These are phyloP conservation scores for Ascosphaera acerosa DNA, from an alignment of 2,329 filamentous ascomycete genomes.

Conservation along the genomic window DNA sequence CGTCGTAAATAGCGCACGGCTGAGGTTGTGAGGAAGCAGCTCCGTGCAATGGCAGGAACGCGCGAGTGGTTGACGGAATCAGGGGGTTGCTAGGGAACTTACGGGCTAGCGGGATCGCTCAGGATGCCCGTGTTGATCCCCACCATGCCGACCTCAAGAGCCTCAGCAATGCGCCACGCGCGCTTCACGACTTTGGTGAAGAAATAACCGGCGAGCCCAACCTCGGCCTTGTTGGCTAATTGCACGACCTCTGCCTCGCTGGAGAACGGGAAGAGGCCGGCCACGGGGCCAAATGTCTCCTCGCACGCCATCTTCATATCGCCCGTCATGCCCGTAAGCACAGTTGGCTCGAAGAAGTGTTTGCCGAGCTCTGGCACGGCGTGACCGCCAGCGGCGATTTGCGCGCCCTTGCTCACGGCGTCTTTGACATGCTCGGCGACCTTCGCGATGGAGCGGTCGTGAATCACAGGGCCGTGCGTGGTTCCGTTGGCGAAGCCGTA, in stretches of 20 bases:
- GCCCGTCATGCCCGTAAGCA: conserved; percentile 61
- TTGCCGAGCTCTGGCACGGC: conserved; percentile 43
- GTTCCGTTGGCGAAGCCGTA: conserved; percentile 21
- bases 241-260: conserved; percentile 71
- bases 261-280: conserved; percentile 67
- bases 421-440: conserved; percentile 59
- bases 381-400: conserved; percentile 49
- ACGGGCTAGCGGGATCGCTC: conserved; percentile 26
- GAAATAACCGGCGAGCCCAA: conserved; percentile 87
- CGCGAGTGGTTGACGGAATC: too few relatives aligned
- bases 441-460: conserved; percentile 56
- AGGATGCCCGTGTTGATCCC: conserved; percentile 46
- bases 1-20: too few relatives aligned
- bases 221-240: conserved; percentile 56
- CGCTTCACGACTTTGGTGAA: conserved; percentile 40
- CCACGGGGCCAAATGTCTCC: conserved; percentile 90
- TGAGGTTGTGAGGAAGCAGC: too few relatives aligned
- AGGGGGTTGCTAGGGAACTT: conserved; percentile 9
- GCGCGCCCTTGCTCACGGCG: conserved; percentile 50
- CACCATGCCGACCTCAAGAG: conserved; percentile 26
- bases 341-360: conserved; percentile 61
- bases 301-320: conserved; percentile 68
- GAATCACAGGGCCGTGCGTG: conserved; percentile 32
- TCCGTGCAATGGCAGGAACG: too few relatives aligned
- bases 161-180: conserved; percentile 34